These are phyloP conservation scores for Hyaloscypha hepaticicola DNA, from an alignment of 495 filamentous ascomycete genomes.

Conservation along the genomic window DNA sequence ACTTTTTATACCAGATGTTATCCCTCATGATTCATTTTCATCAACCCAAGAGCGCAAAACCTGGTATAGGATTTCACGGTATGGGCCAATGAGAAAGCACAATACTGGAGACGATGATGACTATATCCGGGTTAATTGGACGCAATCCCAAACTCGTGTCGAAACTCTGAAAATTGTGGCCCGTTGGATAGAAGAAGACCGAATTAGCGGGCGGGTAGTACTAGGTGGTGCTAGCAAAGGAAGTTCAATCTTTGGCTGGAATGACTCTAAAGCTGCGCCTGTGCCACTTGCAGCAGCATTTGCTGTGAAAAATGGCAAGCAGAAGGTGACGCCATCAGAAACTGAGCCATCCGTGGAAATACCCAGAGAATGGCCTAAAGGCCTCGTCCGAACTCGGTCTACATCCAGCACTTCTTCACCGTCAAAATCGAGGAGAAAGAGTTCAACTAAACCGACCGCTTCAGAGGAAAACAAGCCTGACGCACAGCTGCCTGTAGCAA, in stretches of 20 bases:
- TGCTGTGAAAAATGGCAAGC: constrained; percentile 28
- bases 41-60: constrained; percentile 55
- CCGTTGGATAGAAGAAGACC: constrained; percentile 61
- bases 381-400: constrained; percentile 16
- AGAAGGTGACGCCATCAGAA: not conserved
- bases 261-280: constrained; percentile 46
- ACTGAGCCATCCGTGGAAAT: constrained; percentile 8
- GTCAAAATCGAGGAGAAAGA: constrained; percentile 14
- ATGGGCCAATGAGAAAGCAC: constrained; percentile 54
- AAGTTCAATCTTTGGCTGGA: constrained; percentile 53
- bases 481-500: constrained; percentile 27
- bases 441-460: constrained; percentile 16
- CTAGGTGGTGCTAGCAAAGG: constrained; percentile 44
- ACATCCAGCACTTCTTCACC: constrained; percentile 20
- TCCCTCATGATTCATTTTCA: constrained; percentile 44
- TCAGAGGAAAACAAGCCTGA: constrained; percentile 5
- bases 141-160: constrained; percentile 47
- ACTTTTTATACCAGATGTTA: constrained; percentile 27
- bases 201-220: constrained; percentile 47
- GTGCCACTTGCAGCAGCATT: constrained; percentile 48
- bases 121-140: constrained; percentile 56
- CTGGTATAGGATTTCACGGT: constrained; percentile 62
- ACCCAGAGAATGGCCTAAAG: constrained; percentile 29
- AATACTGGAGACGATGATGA: constrained; percentile 55
- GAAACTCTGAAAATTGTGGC: constrained; percentile 55